Evolutionary conservation across 1,139 yeast genomes (phyloP).

Genomic region (Hansenula lynferdii): DNA sequence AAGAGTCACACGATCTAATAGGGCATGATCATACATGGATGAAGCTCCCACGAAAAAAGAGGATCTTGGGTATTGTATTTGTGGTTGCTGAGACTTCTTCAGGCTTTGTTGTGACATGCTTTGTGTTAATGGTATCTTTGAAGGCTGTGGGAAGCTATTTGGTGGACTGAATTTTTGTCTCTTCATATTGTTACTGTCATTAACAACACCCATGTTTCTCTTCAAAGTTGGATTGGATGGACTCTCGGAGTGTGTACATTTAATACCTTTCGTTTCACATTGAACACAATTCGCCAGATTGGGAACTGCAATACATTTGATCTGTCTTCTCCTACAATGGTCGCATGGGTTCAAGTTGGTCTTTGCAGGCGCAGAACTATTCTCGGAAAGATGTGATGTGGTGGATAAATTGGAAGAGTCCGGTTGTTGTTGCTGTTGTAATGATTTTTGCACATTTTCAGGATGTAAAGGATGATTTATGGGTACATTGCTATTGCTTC

Average conservation of each 20-base stretch:
- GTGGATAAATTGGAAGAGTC: not conserved
- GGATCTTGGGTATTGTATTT: conserved; percentile 66
- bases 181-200: conserved; percentile 15
- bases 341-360: conserved; percentile 46
- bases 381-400: conserved; percentile 2
- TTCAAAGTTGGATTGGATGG: conserved; percentile 22
- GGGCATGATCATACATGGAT: conserved; percentile 57
- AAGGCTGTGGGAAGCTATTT: conserved; percentile 9
- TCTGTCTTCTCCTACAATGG: conserved; percentile 62
- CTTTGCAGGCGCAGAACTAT: conserved; percentile 3
- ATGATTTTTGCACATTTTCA: conserved; percentile 1
- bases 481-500: conserved; percentile 2
- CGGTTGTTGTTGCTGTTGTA: not conserved
- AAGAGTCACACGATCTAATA: conserved; percentile 47
- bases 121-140: conserved; percentile 4
- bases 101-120: conserved; percentile 4
- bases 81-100: conserved; percentile 5
- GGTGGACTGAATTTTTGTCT: conserved; percentile 7
- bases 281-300: conserved; percentile 56
- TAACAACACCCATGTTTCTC: conserved; percentile 20
- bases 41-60: conserved; percentile 76
- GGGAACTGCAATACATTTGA: conserved; percentile 59
- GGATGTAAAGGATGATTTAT: conserved; percentile 3
- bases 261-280: conserved; percentile 64
- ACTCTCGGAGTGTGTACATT: conserved; percentile 47